Evolutionary conservation across 1,284 basidiomycete species (phyloP).

Genomic region (Tremellales sp.): DNA sequence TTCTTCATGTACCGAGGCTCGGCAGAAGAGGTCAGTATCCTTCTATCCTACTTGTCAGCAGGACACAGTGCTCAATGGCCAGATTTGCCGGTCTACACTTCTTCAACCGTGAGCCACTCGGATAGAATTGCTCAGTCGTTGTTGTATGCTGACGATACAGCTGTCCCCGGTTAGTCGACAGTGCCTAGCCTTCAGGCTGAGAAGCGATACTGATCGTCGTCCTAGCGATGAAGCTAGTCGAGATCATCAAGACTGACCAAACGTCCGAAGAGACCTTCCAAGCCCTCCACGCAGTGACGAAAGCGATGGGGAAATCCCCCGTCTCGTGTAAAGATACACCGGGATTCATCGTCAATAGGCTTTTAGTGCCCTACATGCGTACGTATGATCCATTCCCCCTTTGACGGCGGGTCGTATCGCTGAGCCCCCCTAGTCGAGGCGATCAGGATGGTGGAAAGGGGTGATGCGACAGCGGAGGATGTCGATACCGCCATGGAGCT

Average conservation of each 20-base stretch:
- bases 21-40: slow-evolving; percentile 43
- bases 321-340: slow-evolving; percentile 57
- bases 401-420: background rate
- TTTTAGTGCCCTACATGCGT: slow-evolving; percentile 55
- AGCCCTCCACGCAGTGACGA: slow-evolving; percentile 52
- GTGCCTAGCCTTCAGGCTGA: background rate
- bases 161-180: slow-evolving; percentile 34
- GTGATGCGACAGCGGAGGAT: slow-evolving; percentile 56
- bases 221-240: slow-evolving; percentile 58
- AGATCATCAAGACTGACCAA: slow-evolving; percentile 53
- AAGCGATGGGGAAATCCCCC: slow-evolving; percentile 54
- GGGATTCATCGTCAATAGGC: slow-evolving; percentile 56
- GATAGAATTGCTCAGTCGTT: background rate
- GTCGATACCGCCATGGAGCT: slow-evolving; percentile 60
- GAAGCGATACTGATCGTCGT: background rate
- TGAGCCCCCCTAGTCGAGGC: slow-evolving; percentile 50
- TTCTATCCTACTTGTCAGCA: no score
- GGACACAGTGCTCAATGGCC: slow-evolving; percentile 1
- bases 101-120: slow-evolving; percentile 49
- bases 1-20: slow-evolving; percentile 37
- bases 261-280: slow-evolving; percentile 53
- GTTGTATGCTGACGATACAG: slow-evolving; percentile 9
- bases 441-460: slow-evolving; percentile 57
- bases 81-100: slow-evolving; percentile 56
- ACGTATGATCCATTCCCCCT: slow-evolving; percentile 6